A percentile compares a stretch with the other conserved stretches of the same genome.
These are phyloP conservation scores for Cytospora paraplurivora DNA, from an alignment of 2,329 filamentous ascomycete species.

Conservation along the genomic window DNA sequence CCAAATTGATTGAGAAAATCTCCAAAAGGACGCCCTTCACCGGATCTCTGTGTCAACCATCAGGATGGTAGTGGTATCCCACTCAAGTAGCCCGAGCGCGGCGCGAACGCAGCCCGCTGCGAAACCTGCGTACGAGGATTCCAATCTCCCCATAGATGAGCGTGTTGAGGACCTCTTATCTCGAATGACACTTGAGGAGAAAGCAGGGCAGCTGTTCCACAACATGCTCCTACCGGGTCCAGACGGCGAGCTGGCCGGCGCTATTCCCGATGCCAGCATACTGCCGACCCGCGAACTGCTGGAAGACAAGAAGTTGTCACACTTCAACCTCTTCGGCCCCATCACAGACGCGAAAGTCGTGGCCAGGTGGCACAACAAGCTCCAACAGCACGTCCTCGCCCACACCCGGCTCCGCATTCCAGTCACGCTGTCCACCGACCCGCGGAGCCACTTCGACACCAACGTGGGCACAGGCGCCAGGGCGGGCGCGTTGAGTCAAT, in stretches of 20 bases:
- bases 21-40: not conserved
- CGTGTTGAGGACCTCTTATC: conserved; percentile 24
- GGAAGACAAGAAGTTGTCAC: conserved; percentile 24
- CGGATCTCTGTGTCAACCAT: not conserved
- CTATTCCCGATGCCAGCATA: not conserved
- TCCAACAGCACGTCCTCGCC: conserved; percentile 45
- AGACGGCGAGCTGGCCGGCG: conserved; percentile 13
- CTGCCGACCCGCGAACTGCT: conserved; percentile 9
- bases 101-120: not conserved
- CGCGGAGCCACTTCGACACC: conserved; percentile 48
- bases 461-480: conserved; percentile 46
- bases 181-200: conserved; percentile 26
- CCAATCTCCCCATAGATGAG: conserved; percentile 9
- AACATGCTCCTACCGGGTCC: conserved; percentile 17
- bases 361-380: conserved; percentile 45
- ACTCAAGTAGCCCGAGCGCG: not conserved
- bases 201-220: conserved; percentile 25
- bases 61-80: not conserved
- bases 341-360: conserved; percentile 36
- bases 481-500: conserved; percentile 50
- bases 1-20: not conserved
- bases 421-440: conserved; percentile 51
- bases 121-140: conserved; percentile 12
- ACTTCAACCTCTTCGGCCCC: conserved; percentile 30
- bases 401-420: conserved; percentile 52